Evolutionary conservation across 805 yeast species (phyloP).

Genomic region (Saccharomycopsis oosterbeekiorum): DNA sequence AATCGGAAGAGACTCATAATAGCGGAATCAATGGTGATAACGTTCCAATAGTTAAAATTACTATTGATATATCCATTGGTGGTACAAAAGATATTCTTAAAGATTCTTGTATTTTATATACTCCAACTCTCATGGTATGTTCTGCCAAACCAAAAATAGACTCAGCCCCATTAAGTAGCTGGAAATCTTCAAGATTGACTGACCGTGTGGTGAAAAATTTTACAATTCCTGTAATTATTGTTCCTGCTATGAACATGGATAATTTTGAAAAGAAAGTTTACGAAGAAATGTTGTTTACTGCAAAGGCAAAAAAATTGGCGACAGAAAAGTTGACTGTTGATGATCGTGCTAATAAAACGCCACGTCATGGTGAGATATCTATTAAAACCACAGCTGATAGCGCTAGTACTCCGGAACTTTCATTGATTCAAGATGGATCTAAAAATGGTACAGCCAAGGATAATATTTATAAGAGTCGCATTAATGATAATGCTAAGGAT

Average conservation of each 20-base stretch:
- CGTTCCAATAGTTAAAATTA: constrained; percentile 32
- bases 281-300: constrained; percentile 19
- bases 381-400: not conserved
- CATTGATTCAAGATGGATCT: not conserved
- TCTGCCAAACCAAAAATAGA: constrained; percentile 40
- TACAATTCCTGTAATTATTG: constrained; percentile 58
- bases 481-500: not conserved
- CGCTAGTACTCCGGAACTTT: not conserved
- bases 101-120: constrained; percentile 51
- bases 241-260: constrained; percentile 50
- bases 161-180: constrained; percentile 41
- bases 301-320: not conserved
- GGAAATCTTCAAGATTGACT: constrained; percentile 53
- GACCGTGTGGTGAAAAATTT: constrained; percentile 56
- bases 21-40: not conserved
- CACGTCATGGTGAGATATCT: not conserved
- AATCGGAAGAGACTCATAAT: not conserved
- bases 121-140: constrained; percentile 47
- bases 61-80: constrained; percentile 55
- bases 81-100: constrained; percentile 44
- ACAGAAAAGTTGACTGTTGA: not conserved
- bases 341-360: not conserved
- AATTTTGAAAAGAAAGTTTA: constrained; percentile 39
- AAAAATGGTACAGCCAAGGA: not conserved
- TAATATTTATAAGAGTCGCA: no score